Percentiles rank a stretch among this genome's conserved stretches.
Conservation (phyloP, 805 yeast genomes). For the Pichia nakasei region DNA sequence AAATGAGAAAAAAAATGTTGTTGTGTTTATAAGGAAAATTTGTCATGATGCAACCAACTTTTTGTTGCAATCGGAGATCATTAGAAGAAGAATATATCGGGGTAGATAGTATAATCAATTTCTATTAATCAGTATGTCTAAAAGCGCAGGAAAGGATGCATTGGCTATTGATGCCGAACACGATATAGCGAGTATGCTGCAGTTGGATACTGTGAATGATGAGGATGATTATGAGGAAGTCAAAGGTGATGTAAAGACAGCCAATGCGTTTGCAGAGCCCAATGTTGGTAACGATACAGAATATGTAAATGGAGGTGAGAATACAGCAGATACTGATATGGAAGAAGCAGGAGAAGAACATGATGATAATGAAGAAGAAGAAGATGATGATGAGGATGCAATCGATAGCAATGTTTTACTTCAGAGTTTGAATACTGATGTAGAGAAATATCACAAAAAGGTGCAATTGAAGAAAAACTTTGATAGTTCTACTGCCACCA, state of each 20-base stretch:
- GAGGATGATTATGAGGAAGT: neutral
- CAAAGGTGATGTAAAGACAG: neutral
- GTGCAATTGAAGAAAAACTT: constrained; percentile 17
- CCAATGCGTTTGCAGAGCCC: neutral
- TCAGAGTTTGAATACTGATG: constrained; percentile 21
- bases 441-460: constrained; percentile 23
- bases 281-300: neutral
- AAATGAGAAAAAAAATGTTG: neutral
- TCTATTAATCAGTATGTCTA: neutral
- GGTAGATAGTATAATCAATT: neutral
- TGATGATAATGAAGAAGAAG: neutral
- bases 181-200: neutral
- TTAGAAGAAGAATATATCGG: too few relatives aligned
- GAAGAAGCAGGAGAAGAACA: neutral
- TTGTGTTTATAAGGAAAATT: neutral
- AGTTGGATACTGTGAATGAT: neutral
- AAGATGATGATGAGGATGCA: constrained; percentile 1
- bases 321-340: neutral
- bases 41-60: neutral
- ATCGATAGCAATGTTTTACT: constrained; percentile 10
- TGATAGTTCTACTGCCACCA: constrained; percentile 6
- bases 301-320: neutral
- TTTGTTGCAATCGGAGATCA: too few relatives aligned
- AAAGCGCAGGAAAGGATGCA: neutral
- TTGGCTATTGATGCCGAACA: neutral